These are phyloP conservation scores for Penicillium concentricum DNA, from an alignment of 2,329 filamentous ascomycete genomes.

Conservation along the genomic window DNA sequence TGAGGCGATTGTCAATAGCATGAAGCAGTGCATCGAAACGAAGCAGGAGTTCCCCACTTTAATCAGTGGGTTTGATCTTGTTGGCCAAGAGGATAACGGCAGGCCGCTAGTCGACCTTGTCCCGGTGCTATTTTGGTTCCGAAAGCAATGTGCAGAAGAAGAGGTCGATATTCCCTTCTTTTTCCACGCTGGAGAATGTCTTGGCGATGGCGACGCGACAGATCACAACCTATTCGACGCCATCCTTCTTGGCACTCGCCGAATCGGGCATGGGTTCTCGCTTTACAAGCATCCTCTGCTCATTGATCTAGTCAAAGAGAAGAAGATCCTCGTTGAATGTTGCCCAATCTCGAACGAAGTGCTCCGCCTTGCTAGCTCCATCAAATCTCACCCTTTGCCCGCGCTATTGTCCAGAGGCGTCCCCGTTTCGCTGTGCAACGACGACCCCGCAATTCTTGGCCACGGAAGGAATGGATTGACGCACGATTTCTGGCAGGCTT, in stretches of 20 bases:
- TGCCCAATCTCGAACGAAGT: slow-evolving; percentile 92
- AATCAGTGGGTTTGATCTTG: slow-evolving; percentile 83
- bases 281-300: slow-evolving; percentile 89
- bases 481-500: slow-evolving; percentile 90
- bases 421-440: slow-evolving; percentile 79
- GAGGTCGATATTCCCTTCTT: slow-evolving; percentile 86
- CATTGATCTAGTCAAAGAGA: slow-evolving; percentile 83
- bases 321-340: slow-evolving; percentile 81
- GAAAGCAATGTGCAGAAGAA: slow-evolving; percentile 75
- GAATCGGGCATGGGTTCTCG: slow-evolving; percentile 87
- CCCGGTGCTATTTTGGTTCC: slow-evolving; percentile 91
- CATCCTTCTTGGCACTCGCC: slow-evolving; percentile 77
- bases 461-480: slow-evolving; percentile 80
- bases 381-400: slow-evolving; percentile 77
- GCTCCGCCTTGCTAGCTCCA: slow-evolving; percentile 71
- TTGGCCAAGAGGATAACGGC: slow-evolving; percentile 81
- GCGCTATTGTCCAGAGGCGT: slow-evolving; percentile 83
- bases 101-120: slow-evolving; percentile 73
- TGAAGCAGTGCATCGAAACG: slow-evolving; percentile 82
- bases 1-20: slow-evolving; percentile 69
- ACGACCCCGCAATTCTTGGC: slow-evolving; percentile 85
- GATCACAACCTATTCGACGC: slow-evolving; percentile 90
- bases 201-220: slow-evolving; percentile 72
- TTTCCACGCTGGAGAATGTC: slow-evolving; percentile 88
- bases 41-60: slow-evolving; percentile 77